These are phyloP conservation scores for Hylodesmum podocarpum DNA, from an alignment of 306 rosid species.

Conservation along the genomic window DNA sequence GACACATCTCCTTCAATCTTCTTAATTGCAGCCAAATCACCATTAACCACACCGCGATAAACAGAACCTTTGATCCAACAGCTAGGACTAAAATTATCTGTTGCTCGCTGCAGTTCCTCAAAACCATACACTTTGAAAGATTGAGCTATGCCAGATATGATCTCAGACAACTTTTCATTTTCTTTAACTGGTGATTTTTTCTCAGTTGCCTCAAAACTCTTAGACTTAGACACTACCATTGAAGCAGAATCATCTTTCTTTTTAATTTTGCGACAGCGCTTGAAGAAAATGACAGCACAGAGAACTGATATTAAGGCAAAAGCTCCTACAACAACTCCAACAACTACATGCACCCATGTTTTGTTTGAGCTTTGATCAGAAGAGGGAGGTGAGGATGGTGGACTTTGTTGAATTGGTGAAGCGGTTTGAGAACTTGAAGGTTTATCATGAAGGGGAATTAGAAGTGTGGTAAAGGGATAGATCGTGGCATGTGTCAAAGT, in stretches of 20 bases:
- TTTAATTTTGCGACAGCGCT: constrained; percentile 12
- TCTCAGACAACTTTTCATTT: constrained; percentile 44
- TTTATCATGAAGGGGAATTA: constrained; percentile 67
- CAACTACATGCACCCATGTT: constrained; percentile 65
- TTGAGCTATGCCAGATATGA: constrained; percentile 55
- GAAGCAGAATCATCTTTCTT: constrained; percentile 28
- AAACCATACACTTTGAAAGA: constrained; percentile 64
- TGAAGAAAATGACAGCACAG: constrained; percentile 34
- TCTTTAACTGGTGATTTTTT: constrained; percentile 30
- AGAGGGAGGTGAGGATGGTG: constrained; percentile 37
- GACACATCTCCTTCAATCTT: constrained; percentile 67
- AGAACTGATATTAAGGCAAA: constrained; percentile 32
- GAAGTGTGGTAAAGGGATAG: constrained; percentile 56
- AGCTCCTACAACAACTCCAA: constrained; percentile 57
- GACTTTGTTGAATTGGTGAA: constrained; percentile 33
- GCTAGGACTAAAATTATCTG: constrained; percentile 58
- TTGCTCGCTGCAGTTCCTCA: constrained; percentile 68
- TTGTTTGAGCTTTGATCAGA: constrained; percentile 40
- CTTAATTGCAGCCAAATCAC: constrained; percentile 70
- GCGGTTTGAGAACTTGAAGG: constrained; percentile 52
- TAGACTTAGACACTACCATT: background rate
- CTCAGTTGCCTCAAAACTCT: constrained; percentile 42
- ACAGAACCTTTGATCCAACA: constrained; percentile 60
- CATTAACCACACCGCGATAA: constrained; percentile 54
- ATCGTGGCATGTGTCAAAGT: constrained; percentile 26